Evolutionary conservation across 164 flowering plant genomes (phyloP), one percentile per base, ranked within the genome.

Genomic region (Vitis labrusca): DNA sequence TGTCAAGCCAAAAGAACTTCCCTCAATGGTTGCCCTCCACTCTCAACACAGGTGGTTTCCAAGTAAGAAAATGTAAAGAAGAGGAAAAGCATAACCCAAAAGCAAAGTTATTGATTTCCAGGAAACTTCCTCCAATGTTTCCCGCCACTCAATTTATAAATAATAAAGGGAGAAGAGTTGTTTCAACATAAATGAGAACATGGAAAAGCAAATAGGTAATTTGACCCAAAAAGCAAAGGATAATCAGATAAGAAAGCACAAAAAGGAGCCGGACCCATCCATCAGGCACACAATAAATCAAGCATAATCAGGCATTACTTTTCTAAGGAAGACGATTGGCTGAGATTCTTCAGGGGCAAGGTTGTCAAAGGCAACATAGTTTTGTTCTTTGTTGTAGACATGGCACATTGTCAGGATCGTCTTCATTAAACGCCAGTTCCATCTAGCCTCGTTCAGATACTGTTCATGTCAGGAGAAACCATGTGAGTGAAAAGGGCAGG

Each of bases 361-460:
- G 47, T 80, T 71, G 57, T 91, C 97, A 71, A 92, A 92, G 30
- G 88, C 59, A 30, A 89, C 54, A 68, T 92, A 87, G 51, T 94
- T 94, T 63, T 82, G 72, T 69, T 92, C 85, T 80, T 89, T 71
- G 65, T 79, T 68, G 70, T 92, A 92, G 14, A 95, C 79, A 80
- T 94, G 99, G 77, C 99, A 94, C 9, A 68, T 64, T 14, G 98
- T 94, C 90, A 94, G 66, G 74, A 92, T 94, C 13, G 94, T 92
- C 91, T 91, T 92, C 99, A 94, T 92, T 51, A 94, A 66, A 15
- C 96, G 94, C 99, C 99, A 94, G 71, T 90, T 94, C 99, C 99
- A 94, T 29, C 78, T 73, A 1, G 97, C 97, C 81, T 89, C 90
- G 50, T 91, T 92, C 79, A 91, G 66, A 76, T 94, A 85, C 99